A percentile compares a stretch with the other conserved stretches of the same genome.
Evolutionary conservation across 1,139 yeast species (phyloP).

Genomic region (Magnusiomyces suaveolens): DNA sequence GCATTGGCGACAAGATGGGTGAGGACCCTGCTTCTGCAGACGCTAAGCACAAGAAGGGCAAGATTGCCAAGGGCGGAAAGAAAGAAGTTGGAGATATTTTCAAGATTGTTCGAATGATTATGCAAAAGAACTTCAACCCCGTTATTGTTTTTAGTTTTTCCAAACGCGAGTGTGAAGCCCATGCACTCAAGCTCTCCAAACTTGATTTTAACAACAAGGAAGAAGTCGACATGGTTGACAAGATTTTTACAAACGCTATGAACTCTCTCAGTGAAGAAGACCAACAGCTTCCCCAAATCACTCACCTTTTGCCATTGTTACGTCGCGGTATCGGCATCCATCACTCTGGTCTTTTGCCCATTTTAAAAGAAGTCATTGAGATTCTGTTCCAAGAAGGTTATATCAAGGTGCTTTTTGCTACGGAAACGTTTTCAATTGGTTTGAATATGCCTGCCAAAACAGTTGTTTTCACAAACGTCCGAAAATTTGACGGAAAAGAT

Average conservation of each 20-base stretch:
- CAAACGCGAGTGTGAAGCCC: slow-evolving; percentile 89
- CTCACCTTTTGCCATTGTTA: slow-evolving; percentile 75
- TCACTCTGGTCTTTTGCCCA: slow-evolving; percentile 93
- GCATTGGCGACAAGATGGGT: slow-evolving; percentile 71
- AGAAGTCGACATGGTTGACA: slow-evolving; percentile 80
- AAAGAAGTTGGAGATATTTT: slow-evolving; percentile 66
- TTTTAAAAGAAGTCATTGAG: slow-evolving; percentile 92
- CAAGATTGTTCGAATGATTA: slow-evolving; percentile 94
- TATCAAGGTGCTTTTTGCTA: slow-evolving; percentile 87
- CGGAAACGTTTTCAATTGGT: slow-evolving; percentile 97
- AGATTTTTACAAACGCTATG: slow-evolving; percentile 84
- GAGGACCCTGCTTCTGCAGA: slow-evolving; percentile 51
- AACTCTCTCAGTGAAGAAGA: slow-evolving; percentile 80
- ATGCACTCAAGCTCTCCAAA: slow-evolving; percentile 91
- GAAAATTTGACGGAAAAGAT: slow-evolving; percentile 96
- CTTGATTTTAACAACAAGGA: slow-evolving; percentile 87
- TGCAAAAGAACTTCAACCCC: slow-evolving; percentile 91
- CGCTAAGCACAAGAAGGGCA: slow-evolving; percentile 48
- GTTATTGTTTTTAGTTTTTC: slow-evolving; percentile 96
- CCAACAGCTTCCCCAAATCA: slow-evolving; percentile 86
- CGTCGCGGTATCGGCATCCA: slow-evolving; percentile 97
- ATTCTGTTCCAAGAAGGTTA: slow-evolving; percentile 94
- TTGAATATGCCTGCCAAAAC: slow-evolving; percentile 97
- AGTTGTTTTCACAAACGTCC: slow-evolving; percentile 91
- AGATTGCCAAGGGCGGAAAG: slow-evolving; percentile 82